phyloP scores from a whole-genome alignment of 2,329 filamentous ascomycete genomes.

The Clonostachys sp. region DNA sequence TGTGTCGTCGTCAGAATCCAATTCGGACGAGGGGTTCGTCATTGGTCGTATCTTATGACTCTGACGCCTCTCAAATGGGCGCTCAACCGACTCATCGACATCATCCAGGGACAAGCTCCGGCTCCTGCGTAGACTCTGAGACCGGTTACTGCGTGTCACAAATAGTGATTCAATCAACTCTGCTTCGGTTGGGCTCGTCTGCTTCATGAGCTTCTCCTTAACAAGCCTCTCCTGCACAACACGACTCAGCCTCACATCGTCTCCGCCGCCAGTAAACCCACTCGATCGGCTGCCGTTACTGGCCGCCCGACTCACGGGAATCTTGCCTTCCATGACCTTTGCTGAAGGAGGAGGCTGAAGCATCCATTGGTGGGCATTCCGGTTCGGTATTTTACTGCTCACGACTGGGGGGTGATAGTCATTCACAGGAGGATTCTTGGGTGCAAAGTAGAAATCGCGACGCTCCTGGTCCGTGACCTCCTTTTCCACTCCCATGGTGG shows the following conservation, averaged over 20 bases:
- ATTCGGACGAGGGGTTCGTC: constrained; percentile 18
- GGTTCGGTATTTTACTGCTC: constrained; percentile 65
- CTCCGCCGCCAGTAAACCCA: constrained; percentile 32
- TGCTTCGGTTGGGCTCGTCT: constrained; percentile 32
- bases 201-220: constrained; percentile 29
- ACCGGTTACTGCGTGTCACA: constrained; percentile 19
- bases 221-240: constrained; percentile 38
- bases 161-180: constrained; percentile 38
- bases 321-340: constrained; percentile 85
- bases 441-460: constrained; percentile 57
- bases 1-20: constrained; percentile 24
- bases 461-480: constrained; percentile 46
- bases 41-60: constrained; percentile 17
- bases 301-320: constrained; percentile 59
- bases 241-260: constrained; percentile 36
- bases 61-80: constrained; percentile 16
- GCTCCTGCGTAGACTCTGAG: constrained; percentile 22
- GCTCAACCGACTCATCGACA: constrained; percentile 24
- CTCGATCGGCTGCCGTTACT: constrained; percentile 51
- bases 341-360: constrained; percentile 85
- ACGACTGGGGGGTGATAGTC: constrained; percentile 83
- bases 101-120: constrained; percentile 31
- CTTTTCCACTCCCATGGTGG: constrained; percentile 46
- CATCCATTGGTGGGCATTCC: constrained; percentile 82
- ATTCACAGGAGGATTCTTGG: constrained; percentile 70